A percentile compares a stretch with the other conserved stretches of the same genome.
phyloP scores from a whole-genome alignment of 1,284 basidiomycete species.

The Moniliella sp. region DNA sequence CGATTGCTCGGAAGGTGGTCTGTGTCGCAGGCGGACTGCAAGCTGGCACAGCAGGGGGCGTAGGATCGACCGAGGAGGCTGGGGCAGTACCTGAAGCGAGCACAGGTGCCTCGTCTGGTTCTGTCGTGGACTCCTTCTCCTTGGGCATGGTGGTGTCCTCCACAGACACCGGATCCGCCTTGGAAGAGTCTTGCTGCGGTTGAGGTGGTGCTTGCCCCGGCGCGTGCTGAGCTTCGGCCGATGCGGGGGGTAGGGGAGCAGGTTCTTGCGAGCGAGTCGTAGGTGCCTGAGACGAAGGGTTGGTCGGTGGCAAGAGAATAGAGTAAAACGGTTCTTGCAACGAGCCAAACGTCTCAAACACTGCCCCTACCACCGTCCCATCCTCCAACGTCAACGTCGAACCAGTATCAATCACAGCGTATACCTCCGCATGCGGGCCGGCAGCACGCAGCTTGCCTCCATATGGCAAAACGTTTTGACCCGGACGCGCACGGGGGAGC shows the following conservation, averaged over 20 bases:
- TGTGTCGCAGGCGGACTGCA: slow-evolving; percentile 1
- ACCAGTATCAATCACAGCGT: slow-evolving; percentile 60
- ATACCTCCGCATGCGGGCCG: slow-evolving; percentile 7
- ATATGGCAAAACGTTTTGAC: slow-evolving; percentile 1
- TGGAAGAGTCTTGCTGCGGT: too few relatives aligned
- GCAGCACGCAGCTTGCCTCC: not conserved
- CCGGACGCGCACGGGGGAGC: not conserved
- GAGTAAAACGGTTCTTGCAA: slow-evolving; percentile 56
- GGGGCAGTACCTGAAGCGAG: too few relatives aligned
- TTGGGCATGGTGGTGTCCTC: too few relatives aligned
- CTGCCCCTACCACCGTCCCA: slow-evolving; percentile 57
- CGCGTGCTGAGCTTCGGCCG: not conserved
- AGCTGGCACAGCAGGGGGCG: not conserved
- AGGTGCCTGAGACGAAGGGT: too few relatives aligned
- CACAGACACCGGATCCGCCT: too few relatives aligned
- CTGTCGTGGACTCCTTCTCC: too few relatives aligned
- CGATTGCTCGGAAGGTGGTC: not conserved
- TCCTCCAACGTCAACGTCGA: slow-evolving; percentile 68
- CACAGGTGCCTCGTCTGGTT: too few relatives aligned
- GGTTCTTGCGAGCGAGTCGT: too few relatives aligned
- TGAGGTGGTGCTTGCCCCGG: too few relatives aligned
- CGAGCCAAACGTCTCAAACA: slow-evolving; percentile 74
- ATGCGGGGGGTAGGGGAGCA: not conserved
- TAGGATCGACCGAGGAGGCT: too few relatives aligned
- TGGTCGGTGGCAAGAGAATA: not conserved